These are phyloP conservation scores for Trichoderma orchidacearum DNA, from an alignment of 495 filamentous ascomycete genomes.

Conservation along the genomic window DNA sequence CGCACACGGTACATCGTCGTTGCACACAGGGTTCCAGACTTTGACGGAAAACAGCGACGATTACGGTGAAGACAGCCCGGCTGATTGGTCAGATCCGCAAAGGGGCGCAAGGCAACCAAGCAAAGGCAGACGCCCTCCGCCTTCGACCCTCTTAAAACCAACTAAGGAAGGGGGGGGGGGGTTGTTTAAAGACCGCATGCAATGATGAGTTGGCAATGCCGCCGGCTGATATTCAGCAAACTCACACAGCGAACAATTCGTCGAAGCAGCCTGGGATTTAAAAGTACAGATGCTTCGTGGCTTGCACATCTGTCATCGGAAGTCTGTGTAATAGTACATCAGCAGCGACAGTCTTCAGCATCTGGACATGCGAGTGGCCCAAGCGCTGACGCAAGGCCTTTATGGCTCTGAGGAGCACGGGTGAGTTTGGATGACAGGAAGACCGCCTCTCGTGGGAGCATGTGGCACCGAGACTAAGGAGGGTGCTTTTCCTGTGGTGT, in stretches of 20 bases:
- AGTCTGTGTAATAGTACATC: not conserved
- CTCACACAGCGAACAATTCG: constrained; percentile 10
- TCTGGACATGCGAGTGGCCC: not conserved
- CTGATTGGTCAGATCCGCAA: constrained; percentile 18
- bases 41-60: not conserved
- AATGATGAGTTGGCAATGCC: constrained; percentile 79
- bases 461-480: not conserved
- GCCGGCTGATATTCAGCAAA: constrained; percentile 42
- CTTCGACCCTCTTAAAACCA: not conserved
- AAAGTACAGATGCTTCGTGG: not conserved
- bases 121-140: constrained; percentile 27
- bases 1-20: not conserved
- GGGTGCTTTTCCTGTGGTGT: not conserved
- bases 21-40: not conserved
- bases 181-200: constrained; percentile 32
- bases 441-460: not conserved
- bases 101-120: constrained; percentile 31
- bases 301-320: not conserved
- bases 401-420: not conserved
- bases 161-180: not conserved
- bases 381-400: not conserved
- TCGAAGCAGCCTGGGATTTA: constrained; percentile 3
- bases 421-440: not conserved
- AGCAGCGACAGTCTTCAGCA: not conserved
- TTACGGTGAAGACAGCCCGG: constrained; percentile 2